phyloP scores from a whole-genome alignment of 768 basidiomycete genomes.

The Rossbeevera mucosa region DNA sequence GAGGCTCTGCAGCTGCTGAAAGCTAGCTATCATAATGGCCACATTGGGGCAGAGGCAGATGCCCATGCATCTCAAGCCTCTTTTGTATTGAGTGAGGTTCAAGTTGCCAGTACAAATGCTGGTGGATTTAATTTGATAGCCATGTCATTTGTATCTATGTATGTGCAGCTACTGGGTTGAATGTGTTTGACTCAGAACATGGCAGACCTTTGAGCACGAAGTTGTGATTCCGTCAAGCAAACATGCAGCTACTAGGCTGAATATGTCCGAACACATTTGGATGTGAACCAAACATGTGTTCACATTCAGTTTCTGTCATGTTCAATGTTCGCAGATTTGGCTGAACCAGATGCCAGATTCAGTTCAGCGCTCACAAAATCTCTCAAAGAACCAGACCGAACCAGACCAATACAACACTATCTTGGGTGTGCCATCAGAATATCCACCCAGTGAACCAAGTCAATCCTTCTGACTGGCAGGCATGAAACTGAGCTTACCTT shows the following conservation, averaged over 20 bases:
- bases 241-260: neutral
- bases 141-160: neutral
- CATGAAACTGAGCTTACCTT: slow-evolving; percentile 86
- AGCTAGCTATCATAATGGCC: no score
- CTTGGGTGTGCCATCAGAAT: slow-evolving; percentile 52
- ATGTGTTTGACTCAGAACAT: no score
- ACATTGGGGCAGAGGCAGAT: no score
- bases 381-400: neutral
- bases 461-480: slow-evolving; percentile 43
- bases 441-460: slow-evolving; percentile 4
- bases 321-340: neutral
- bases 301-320: neutral
- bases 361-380: neutral
- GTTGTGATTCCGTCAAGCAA: no score
- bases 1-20: no score
- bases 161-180: no score
- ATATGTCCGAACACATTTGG: neutral
- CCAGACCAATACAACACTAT: slow-evolving; percentile 26
- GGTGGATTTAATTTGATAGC: neutral
- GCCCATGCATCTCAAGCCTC: neutral
- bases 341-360: neutral
- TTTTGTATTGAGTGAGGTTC: neutral
- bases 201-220: no score
- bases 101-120: neutral
- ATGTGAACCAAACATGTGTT: neutral